Base-by-base conservation (phyloP, 768 basidiomycete genomes). In the Boletus coccyginus region DNA sequence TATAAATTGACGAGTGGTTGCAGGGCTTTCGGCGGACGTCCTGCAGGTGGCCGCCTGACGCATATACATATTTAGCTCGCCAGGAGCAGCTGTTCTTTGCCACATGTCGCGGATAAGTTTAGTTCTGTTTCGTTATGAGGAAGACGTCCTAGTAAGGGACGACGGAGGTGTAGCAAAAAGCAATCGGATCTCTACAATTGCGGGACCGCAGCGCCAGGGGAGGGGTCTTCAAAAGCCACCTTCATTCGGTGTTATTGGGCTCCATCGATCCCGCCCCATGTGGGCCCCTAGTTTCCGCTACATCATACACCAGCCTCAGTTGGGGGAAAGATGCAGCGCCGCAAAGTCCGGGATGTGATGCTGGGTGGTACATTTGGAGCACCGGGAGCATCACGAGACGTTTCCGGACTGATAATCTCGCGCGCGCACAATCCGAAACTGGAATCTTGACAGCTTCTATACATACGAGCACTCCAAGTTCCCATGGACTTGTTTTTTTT, bases 311-410 rank as follows among this genome's bases (percentile, higher is more conserved):
- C 36, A 27, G 31, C 36, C 27, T 41, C 31, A 45, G 48, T 41
- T 24, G 46, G 40, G 40, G 36, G 17, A 6, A 44, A 17, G 50
- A 50, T 11, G 24, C 31, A 51, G 46, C 48, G 33, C 67, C 67
- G 66, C 61, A 68, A 69, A 70, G 68, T 63, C 68, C 68, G 66
- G 66, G 61, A 61, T 59, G 43, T 50, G 57, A 56, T 58, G 44
- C 49, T 53, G 43, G 16, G 42, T 36, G 13, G 46, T 36, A 19
- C 41, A 42, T 51, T 45, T 60, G 56, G 49, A 56, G 55, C 57
- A 53, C 40, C 52, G 42, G 54, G 29, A 50, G 52, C 42, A 54
- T 47, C 52, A 49, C 27, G 31, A 36, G 52, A 56, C 42, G 29
- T 57, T 62, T 61, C 55, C 50, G 55, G 53, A 7, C 42, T 51